Percentiles rank a stretch among this genome's conserved stretches.
These are phyloP conservation scores for Trichophyton simii DNA, from an alignment of 2,329 filamentous ascomycete genomes.

Conservation along the genomic window DNA sequence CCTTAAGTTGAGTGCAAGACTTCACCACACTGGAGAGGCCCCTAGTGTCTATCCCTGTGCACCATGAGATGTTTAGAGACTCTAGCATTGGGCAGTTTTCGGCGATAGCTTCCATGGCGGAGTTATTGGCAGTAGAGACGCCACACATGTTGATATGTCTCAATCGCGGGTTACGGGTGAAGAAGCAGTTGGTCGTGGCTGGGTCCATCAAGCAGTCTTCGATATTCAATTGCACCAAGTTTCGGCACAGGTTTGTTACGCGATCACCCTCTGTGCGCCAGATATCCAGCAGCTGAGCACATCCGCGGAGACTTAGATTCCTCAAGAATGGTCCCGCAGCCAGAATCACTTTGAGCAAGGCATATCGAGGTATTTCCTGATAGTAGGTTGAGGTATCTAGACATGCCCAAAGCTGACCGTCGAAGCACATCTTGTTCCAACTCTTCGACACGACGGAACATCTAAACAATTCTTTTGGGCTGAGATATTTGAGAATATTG, in stretches of 20 bases:
- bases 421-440: conserved; percentile 77
- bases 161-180: conserved; percentile 65
- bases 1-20: conserved; percentile 58
- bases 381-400: conserved; percentile 83
- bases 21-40: conserved; percentile 63
- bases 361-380: conserved; percentile 68
- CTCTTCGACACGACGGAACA: conserved; percentile 63
- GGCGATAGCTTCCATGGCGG: conserved; percentile 74
- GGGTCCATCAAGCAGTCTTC: conserved; percentile 83
- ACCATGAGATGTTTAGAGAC: conserved; percentile 84
- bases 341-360: conserved; percentile 71
- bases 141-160: conserved; percentile 80
- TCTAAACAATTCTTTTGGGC: conserved; percentile 67
- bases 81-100: conserved; percentile 71
- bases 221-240: conserved; percentile 74
- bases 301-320: conserved; percentile 81
- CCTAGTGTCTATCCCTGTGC: conserved; percentile 65
- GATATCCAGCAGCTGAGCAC: conserved; percentile 73
- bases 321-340: conserved; percentile 80
- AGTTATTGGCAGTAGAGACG: conserved; percentile 65
- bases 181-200: conserved; percentile 60
- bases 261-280: conserved; percentile 55
- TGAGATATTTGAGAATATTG: conserved; percentile 61
- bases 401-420: conserved; percentile 83
- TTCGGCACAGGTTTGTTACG: conserved; percentile 71